These are phyloP conservation scores for Schizothecium vesticola DNA, from an alignment of 495 filamentous ascomycete genomes.

Conservation along the genomic window DNA sequence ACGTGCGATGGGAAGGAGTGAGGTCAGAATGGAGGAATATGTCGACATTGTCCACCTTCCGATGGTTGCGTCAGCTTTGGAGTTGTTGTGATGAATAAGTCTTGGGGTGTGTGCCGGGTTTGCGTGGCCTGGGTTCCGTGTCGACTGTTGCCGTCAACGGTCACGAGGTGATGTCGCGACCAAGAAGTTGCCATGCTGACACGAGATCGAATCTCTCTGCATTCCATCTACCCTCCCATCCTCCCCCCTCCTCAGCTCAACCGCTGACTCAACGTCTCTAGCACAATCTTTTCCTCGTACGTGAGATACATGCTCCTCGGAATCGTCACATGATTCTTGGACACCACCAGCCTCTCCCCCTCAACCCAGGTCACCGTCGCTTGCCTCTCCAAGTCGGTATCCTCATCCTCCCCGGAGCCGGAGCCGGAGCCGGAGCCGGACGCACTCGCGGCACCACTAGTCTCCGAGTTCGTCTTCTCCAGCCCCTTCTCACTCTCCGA, in stretches of 20 bases:
- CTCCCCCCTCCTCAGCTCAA: constrained; percentile 8
- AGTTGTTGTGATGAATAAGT: not conserved
- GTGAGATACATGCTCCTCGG: constrained; percentile 34
- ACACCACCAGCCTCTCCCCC: constrained; percentile 27
- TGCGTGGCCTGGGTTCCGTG: not conserved
- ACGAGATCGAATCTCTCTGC: not conserved
- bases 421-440: not conserved
- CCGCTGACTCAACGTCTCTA: constrained; percentile 36
- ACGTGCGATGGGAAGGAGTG: not conserved
- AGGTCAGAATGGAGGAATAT: not conserved
- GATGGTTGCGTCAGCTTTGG: not conserved
- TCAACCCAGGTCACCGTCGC: constrained; percentile 6
- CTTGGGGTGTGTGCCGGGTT: not conserved
- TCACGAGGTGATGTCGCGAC: too few relatives aligned
- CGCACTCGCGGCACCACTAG: not conserved
- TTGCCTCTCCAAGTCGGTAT: not conserved
- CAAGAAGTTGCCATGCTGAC: not conserved
- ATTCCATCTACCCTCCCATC: not conserved
- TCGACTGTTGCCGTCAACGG: too few relatives aligned
- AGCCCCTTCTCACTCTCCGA: not conserved
- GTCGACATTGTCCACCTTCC: not conserved
- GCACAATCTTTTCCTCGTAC: constrained; percentile 34
- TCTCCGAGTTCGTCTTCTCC: not conserved
- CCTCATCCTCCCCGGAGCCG: not conserved
- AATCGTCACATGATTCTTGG: constrained; percentile 26